Percentiles rank a stretch among this genome's conserved stretches.
Evolutionary conservation across 345 rosid genomes (phyloP).

Genomic region (Garcia nutans): DNA sequence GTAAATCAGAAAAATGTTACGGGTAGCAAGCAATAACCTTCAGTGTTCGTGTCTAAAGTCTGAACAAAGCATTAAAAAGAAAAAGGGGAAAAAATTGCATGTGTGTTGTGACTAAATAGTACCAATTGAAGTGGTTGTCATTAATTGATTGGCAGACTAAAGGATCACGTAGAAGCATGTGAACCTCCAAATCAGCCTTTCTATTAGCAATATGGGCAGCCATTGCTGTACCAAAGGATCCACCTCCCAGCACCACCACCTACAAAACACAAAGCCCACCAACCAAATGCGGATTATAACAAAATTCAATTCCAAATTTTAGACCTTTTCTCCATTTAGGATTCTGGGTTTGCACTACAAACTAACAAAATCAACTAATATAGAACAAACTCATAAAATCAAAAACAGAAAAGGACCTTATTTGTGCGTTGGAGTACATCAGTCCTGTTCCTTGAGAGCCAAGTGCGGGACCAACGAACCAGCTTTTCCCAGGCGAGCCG

Average conservation of each 20-base stretch:
- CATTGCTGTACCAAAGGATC: slow-evolving; percentile 95
- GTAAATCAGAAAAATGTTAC: slow-evolving; percentile 1
- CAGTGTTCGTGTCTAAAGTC: too few species aligned
- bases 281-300: neutral
- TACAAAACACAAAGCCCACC: slow-evolving; percentile 18
- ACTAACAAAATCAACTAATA: neutral
- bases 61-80: neutral
- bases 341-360: neutral
- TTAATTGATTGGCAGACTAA: slow-evolving; percentile 67
- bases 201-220: slow-evolving; percentile 83
- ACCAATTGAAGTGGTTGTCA: slow-evolving; percentile 58
- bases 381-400: neutral
- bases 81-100: neutral
- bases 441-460: slow-evolving; percentile 71
- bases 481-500: slow-evolving; percentile 88
- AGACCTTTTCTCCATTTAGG: neutral
- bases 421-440: slow-evolving; percentile 75
- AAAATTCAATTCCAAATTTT: neutral
- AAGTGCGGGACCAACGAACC: slow-evolving; percentile 87
- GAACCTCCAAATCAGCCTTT: slow-evolving; percentile 68
- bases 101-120: neutral
- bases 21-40: neutral
- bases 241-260: slow-evolving; percentile 98
- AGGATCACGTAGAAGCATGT: slow-evolving; percentile 79
- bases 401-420: slow-evolving; percentile 45